Conservation (phyloP, 2,329 filamentous ascomycete species). For the Neofusicoccum parvum region DNA sequence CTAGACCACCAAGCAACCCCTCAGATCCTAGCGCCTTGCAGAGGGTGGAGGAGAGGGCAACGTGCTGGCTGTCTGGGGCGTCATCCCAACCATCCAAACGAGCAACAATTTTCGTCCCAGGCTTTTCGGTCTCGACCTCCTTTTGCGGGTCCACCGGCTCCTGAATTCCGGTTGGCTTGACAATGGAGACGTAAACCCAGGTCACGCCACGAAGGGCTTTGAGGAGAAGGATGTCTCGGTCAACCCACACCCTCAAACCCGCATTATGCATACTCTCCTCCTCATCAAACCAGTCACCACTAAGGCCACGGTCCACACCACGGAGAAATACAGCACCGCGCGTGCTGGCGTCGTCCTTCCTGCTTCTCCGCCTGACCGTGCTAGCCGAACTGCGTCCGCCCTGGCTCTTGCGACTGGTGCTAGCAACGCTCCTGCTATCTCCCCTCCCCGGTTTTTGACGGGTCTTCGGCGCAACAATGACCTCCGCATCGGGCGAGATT, state of each 20-base stretch:
- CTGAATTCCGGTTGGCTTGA: conserved; percentile 78
- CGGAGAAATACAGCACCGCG: conserved; percentile 73
- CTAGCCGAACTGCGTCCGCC: conserved; percentile 72
- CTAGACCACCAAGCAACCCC: conserved; percentile 79
- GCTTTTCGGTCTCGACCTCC: conserved; percentile 61
- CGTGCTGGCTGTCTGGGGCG: conserved; percentile 78
- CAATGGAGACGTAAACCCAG: conserved; percentile 81
- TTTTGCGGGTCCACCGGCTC: conserved; percentile 71
- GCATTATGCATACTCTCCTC: conserved; percentile 53
- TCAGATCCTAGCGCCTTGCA: conserved; percentile 72
- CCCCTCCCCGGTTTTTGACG: conserved; percentile 68
- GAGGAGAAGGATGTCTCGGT: conserved; percentile 71
- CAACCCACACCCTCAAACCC: conserved; percentile 79
- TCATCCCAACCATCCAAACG: conserved; percentile 79
- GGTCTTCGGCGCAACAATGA: conserved; percentile 94
- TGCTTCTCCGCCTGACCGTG: conserved; percentile 63
- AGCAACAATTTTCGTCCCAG: conserved; percentile 72
- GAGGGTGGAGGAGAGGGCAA: conserved; percentile 75
- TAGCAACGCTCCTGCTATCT: conserved; percentile 73
- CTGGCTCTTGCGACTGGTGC: conserved; percentile 74
- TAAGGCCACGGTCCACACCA: conserved; percentile 71
- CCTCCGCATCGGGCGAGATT: conserved; percentile 90
- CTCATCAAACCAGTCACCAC: conserved; percentile 76
- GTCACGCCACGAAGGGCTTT: conserved; percentile 74
- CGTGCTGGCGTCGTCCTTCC: conserved; percentile 65